Base-by-base conservation (phyloP, 1,284 basidiomycete genomes). In the Chiua sp. region DNA sequence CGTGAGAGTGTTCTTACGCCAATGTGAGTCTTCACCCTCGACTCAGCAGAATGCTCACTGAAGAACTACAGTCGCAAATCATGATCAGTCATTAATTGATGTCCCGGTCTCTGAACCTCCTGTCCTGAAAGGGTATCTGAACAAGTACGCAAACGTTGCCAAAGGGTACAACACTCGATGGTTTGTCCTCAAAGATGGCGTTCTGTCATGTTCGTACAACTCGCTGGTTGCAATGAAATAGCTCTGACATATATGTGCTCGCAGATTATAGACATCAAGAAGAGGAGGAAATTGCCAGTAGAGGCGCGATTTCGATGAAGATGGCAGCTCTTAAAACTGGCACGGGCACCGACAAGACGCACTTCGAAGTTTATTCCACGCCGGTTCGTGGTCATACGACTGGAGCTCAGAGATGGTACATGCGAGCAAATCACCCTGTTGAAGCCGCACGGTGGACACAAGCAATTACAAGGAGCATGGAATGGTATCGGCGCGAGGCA, bases 251-350 rank as follows among this genome's bases (percentile, higher is more conserved):
- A 16, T 35, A 53, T 54, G 54, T 49, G n/a, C n/a, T 60, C n/a
- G n/a, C 28, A 93, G 90, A 97, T 72, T 97, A 95, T 72, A 91
- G 93, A 39, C 91, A 92, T 68, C 93, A 96, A 68, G 94, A 96
- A 64, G 97, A 98, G 69, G 96, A 98, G 76, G 86, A 87, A 13
- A 80, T 96, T 39, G 89, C 94, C 2, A 91, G 90, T 53, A 85
- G 97, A 35, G 96, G 96, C 1, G 92, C 94, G 0, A 94, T 98
- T 62, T 87, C 92, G 3, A 91, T 98, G 88, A 90, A 88, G 65
- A 91, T 86, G 3, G 95, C 94, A 0, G 77, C 83, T 23, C 76
- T 95, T 13, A 88, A 87, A 63, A 62, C 77, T 18, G 59, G 59
- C 32, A 60, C 64, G 6, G 68, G 66, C 13, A 23, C 42, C 11